Evolutionary conservation across 352 stramenopile genomes (phyloP).

Genomic region (Phytophthora parvispora): DNA sequence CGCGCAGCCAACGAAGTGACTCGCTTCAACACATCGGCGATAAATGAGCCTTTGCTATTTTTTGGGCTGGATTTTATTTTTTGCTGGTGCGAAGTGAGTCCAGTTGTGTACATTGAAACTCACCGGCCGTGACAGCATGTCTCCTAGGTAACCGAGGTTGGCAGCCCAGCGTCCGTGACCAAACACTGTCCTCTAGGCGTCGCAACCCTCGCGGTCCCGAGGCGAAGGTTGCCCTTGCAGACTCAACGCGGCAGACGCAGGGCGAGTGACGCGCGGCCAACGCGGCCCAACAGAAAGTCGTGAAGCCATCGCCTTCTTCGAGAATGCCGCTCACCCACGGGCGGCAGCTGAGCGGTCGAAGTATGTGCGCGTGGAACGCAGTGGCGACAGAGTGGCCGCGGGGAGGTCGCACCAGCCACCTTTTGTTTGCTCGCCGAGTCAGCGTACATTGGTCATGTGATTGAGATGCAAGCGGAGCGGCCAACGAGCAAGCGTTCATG

Average conservation of each 20-base stretch:
- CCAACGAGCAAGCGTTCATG: no score
- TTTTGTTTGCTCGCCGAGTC: no score
- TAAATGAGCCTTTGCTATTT: neutral
- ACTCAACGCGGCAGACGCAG: neutral
- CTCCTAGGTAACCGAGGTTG: no score
- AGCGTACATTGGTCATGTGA: neutral
- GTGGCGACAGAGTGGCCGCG: neutral
- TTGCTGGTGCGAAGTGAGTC: neutral
- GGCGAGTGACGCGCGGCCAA: neutral
- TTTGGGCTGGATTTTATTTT: neutral
- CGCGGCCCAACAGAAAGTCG: neutral
- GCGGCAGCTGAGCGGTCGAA: neutral
- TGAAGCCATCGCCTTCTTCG: constrained; percentile 5
- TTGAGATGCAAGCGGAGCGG: neutral
- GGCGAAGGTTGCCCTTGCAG: neutral
- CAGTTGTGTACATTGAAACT: neutral
- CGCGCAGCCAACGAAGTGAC: neutral
- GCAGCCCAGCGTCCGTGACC: no score
- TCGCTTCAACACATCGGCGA: neutral
- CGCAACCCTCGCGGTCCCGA: neutral
- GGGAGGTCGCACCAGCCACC: no score
- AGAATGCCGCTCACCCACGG: neutral
- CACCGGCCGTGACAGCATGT: neutral
- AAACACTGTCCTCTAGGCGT: neutral
- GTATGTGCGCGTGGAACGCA: neutral